Conservation (phyloP, 2,329 filamentous ascomycete genomes). For the Penicillium sp. region DNA sequence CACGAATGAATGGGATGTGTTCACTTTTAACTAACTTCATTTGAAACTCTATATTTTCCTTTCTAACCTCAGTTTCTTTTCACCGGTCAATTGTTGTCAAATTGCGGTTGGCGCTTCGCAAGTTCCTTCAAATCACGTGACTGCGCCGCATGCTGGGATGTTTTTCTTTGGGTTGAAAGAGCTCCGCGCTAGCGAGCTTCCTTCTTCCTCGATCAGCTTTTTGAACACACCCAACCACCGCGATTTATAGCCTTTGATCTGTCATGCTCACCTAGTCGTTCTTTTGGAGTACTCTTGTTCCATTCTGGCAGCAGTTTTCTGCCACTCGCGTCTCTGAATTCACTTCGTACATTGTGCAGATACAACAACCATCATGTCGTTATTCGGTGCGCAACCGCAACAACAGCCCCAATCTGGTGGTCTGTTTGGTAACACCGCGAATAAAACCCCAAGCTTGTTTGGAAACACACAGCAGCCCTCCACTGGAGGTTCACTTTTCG, state of each 20-base stretch:
- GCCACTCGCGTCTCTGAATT: background rate
- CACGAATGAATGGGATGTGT: background rate
- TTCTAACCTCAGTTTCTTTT: background rate
- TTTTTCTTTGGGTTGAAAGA: slow-evolving; percentile 7
- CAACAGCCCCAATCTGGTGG: slow-evolving; percentile 23
- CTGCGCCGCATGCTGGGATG: background rate
- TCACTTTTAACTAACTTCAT: no score
- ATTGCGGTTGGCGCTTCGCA: background rate
- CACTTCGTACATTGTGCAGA: background rate
- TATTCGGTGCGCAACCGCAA: slow-evolving; percentile 31
- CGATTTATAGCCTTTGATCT: background rate
- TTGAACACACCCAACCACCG: background rate
- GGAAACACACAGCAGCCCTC: slow-evolving; percentile 28
- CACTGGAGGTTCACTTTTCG: slow-evolving; percentile 34
- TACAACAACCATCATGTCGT: slow-evolving; percentile 30
- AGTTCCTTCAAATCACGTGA: slow-evolving; percentile 6
- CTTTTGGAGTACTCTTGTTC: background rate
- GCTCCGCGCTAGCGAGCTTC: slow-evolving; percentile 9
- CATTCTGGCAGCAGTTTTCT: background rate
- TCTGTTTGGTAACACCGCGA: slow-evolving; percentile 27
- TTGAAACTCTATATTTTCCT: no score
- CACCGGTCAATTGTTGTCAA: background rate
- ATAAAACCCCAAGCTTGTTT: slow-evolving; percentile 35
- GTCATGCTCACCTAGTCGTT: slow-evolving; percentile 9
- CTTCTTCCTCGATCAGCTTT: background rate